These are phyloP conservation scores for Trichosporon ovoides DNA, from an alignment of 1,284 basidiomycete genomes.

Conservation along the genomic window DNA sequence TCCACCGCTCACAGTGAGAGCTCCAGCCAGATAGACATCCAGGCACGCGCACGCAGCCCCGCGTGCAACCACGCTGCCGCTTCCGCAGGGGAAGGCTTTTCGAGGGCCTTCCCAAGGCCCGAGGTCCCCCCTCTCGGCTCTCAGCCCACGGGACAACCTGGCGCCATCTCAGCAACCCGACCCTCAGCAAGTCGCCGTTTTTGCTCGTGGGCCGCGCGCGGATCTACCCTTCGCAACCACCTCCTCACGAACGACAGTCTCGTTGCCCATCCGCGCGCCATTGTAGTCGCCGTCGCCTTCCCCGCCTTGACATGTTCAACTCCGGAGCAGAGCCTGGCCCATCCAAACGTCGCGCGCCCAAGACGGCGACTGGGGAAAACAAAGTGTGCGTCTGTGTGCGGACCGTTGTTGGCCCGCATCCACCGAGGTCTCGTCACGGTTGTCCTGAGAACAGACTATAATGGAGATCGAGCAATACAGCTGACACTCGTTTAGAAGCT, in stretches of 20 bases:
- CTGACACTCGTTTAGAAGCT: constrained; percentile 14
- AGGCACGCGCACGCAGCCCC: too few species aligned
- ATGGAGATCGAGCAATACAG: too few species aligned
- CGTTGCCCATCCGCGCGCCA: background rate
- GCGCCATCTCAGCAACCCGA: background rate
- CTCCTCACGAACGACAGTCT: constrained; percentile 2
- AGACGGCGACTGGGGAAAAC: constrained; percentile 13
- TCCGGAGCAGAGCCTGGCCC: constrained; percentile 3
- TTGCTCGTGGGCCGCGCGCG: background rate
- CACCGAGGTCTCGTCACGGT: too few species aligned
- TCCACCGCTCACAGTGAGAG: background rate
- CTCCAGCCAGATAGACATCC: background rate
- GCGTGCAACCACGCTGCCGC: too few species aligned
- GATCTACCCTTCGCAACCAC: constrained; percentile 3
- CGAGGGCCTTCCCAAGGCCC: background rate
- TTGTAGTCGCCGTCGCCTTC: background rate
- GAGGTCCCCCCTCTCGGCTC: background rate
- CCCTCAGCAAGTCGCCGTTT: constrained; percentile 2
- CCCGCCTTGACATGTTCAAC: constrained; percentile 4
- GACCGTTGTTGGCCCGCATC: background rate
- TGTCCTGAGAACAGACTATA: too few species aligned
- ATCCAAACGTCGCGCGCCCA: constrained; percentile 7
- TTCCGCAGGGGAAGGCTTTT: background rate
- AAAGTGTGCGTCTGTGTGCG: constrained; percentile 9
- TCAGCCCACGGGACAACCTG: background rate